A percentile compares a stretch with the other conserved stretches of the same genome.
These are phyloP conservation scores for Bryopsis sp. DNA, from an alignment of 139 green algal genomes.

Conservation along the genomic window DNA sequence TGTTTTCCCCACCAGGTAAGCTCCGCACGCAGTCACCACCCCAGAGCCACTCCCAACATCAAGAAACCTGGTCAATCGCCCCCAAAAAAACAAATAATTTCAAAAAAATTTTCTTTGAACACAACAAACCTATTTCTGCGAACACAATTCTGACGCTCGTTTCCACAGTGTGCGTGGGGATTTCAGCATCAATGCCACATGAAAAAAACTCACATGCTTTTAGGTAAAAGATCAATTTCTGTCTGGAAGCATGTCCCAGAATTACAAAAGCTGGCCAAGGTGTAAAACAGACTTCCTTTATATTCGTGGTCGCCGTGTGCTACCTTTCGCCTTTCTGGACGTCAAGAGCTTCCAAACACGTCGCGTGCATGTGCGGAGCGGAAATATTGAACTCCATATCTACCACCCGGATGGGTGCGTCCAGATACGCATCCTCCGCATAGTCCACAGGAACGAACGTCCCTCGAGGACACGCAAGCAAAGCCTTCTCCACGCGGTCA, in stretches of 20 bases:
- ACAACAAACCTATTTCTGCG: too few relatives aligned
- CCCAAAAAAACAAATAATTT: too few relatives aligned
- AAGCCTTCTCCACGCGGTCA: slow-evolving; percentile 29
- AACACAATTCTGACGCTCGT: too few relatives aligned
- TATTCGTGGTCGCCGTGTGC: not conserved
- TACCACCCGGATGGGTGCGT: slow-evolving; percentile 34
- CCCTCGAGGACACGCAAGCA: slow-evolving; percentile 33
- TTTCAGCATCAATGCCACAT: too few relatives aligned
- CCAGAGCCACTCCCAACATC: slow-evolving; percentile 49
- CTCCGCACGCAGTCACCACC: slow-evolving; percentile 37
- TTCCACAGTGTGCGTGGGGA: too few relatives aligned
- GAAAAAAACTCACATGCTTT: too few relatives aligned
- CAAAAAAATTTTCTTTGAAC: too few relatives aligned
- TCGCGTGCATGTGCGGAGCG: slow-evolving; percentile 57
- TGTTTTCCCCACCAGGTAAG: slow-evolving; percentile 39
- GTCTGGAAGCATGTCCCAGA: too few relatives aligned
- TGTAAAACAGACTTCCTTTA: not conserved
- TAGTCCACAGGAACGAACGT: slow-evolving; percentile 40
- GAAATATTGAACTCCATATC: slow-evolving; percentile 52
- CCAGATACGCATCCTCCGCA: slow-evolving; percentile 35
- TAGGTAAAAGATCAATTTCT: too few relatives aligned
- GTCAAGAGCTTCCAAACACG: slow-evolving; percentile 44
- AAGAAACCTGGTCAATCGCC: slow-evolving; percentile 32
- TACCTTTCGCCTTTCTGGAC: slow-evolving; percentile 35
- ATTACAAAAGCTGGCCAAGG: too few relatives aligned